Base-by-base conservation (phyloP, 352 stramenopile genomes). In the Thraustochytrium sp. region DNA sequence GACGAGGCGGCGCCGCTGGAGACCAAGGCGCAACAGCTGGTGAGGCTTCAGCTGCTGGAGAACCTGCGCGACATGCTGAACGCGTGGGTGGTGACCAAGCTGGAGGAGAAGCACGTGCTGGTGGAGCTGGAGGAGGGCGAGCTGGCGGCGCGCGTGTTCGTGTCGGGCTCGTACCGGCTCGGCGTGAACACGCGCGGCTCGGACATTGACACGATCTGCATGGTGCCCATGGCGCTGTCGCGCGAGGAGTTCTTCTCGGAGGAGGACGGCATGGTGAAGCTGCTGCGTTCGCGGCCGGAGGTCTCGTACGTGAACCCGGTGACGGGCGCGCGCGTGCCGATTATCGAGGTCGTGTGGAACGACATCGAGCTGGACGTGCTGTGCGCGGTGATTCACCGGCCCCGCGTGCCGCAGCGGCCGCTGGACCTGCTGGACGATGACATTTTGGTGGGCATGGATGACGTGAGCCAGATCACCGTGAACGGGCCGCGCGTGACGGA, bases 351-450 rank as follows among this genome's bases (percentile, higher is more conserved):
- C 85, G 96, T 98, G 89, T 98, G 97, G 85, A 94, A 98, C 85
- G 95, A 97, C 68, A 96, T 99, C 85, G 98, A 99, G 85, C 98
- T 99, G 84, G 97, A 99, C 91, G 88, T 99, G 26, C 91, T 98
- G 65, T 98, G 99, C 87, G 96, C 95, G 16, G 93, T 96, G 51
- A 84, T 99, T 23, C 95, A 86, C 26, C n/a, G 36, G 23, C 61
- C 55, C 18, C 34, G 26, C 8, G 85, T 88, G 21, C 91, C 93
- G 3, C 89, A 95, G 55, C 89, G 95, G 37, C 29, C 55, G 82
- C 68, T 96, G 26, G 95, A 96, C 86, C 95, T 97, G 26, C 82
- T 96, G 65, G 92, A 96, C 85, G 93, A 96, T 85, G 88, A 92
- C 37, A 91, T 96, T 59, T 88, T 97, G 34, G 87, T 91, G 0